Evolutionary conservation across 345 rosid genomes (phyloP).

Genomic region (Dipteronia dyeriana): DNA sequence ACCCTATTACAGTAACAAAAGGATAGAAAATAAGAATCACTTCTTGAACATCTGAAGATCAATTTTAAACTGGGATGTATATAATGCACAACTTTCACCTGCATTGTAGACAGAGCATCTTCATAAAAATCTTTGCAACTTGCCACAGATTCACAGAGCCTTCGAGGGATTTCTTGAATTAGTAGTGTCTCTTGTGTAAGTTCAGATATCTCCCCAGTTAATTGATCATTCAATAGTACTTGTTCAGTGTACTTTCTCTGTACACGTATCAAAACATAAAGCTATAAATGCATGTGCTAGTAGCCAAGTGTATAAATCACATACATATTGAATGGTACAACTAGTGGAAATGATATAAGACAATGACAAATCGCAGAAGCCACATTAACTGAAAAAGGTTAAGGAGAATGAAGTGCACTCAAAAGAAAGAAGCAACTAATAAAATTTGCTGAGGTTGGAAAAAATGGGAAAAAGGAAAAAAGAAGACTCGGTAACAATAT

Average conservation of each 20-base stretch:
- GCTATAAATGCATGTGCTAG: background rate
- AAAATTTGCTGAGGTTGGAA: background rate
- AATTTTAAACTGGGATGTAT: constrained; percentile 5
- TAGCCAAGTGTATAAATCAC: background rate
- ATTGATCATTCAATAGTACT: constrained; percentile 42
- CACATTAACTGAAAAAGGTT: background rate
- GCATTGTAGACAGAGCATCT: constrained; percentile 48
- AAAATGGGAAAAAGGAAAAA: background rate
- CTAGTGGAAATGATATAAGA: background rate
- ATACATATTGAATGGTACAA: constrained; percentile 8
- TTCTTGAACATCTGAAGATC: constrained; percentile 8
- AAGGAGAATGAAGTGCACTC: background rate
- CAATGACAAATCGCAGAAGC: background rate
- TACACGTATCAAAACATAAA: constrained; percentile 18
- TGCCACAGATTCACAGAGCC: constrained; percentile 46
- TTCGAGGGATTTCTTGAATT: constrained; percentile 50
- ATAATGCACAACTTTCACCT: constrained; percentile 47
- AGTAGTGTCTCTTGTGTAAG: constrained; percentile 52
- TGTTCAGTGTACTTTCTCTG: constrained; percentile 73
- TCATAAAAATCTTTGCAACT: constrained; percentile 53
- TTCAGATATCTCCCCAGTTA: constrained; percentile 61
- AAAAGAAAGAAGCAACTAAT: background rate
- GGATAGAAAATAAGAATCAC: constrained; percentile 19
- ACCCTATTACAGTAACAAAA: constrained; percentile 41
- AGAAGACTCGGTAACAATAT: background rate